Evolutionary conservation across 2,329 filamentous ascomycete species (phyloP), one percentile per base, ranked within the genome.

Genomic region (Apiospora aurea): DNA sequence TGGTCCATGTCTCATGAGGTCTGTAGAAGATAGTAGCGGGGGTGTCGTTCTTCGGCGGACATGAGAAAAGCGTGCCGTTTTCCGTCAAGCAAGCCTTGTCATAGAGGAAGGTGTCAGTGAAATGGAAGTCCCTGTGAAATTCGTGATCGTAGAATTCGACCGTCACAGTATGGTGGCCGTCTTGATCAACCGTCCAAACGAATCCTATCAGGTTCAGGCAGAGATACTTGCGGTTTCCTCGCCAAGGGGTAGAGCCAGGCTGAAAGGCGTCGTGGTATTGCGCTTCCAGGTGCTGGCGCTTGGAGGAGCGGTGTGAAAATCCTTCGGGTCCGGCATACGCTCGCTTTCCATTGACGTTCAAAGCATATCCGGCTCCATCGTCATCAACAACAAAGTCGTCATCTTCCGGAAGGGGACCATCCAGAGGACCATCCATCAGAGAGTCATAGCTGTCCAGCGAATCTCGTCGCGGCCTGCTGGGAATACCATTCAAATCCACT

Each of bases 61-160:
- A 96, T 0, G 95, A 93, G 79, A 98, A 98, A 0, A 97, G 87
- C 0, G 94, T 88, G 21, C 96, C 96, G 71, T 94, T 91, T 72
- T 97, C 93, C 76, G 94, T 91, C 72, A 99, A 86, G 78, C 96
- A 98, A 26, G 96, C 96, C 82, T 97, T 98, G 83, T 99, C 96
- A 82, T 98, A 98, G 4, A 95, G 87, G 80, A 95, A 98, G 0
- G 95, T 96, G 80, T 99, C 96, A 16, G 95, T 98, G 81, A 99
- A 98, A 84, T 98, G 96, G 78, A 98, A 98, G 81, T 98, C 95
- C 67, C 96, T 90, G 80, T 97, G 93, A 72, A 93, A 91, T 76
- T 97, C 95, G 72, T 95, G 93, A 81, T 99, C 97, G 80, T 98
- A 98, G 81, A 99, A 99, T 78, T 98, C 96, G 1, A 98, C 95